Base-by-base conservation (phyloP, 176 grass and related monocot species). In the Canna indica region DNA sequence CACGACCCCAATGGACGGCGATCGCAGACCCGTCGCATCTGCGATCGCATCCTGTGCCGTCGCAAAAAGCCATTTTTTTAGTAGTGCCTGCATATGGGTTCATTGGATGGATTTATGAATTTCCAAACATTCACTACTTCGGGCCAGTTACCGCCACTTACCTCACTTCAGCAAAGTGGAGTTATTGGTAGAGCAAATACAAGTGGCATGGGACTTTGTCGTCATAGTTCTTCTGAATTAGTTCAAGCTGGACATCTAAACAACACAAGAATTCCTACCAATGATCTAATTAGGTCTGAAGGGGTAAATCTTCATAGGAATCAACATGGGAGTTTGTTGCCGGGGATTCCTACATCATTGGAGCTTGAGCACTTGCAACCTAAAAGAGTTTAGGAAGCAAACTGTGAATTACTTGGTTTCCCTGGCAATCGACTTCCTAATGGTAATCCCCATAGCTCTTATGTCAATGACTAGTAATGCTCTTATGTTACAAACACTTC, bases 301-400 rank as follows among this genome's bases (percentile, higher is more conserved):
- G 67, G 54, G 70, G 74, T 73, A 27, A 87, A 80, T 69, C 36
- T 81, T 64, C 56, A 70, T 32, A 81, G 64, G 73, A 83, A 74
- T 53, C 81, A 36, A 57, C 76, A 79, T 54, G 82, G 73, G 26
- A 82, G 56, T 36, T 58, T 85, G 42, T 45, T 68, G 62, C 84
- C 77, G 59, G 76, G 73, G 84, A 80, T n/a, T n/a, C n/a, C n/a
- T n/a, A n/a, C n/a, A n/a, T n/a, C n/a, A n/a, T n/a, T n/a, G n/a
- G n/a, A n/a, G 61, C 81, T 85, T 31, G 70, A 60, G 68, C 84
- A 71, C 61, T 46, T 83, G n/a, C 79, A 82, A 77, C 74, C 79
- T 24, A 86, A 87, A 77, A 86, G 82, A 86, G 75, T 81, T 34
- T 78, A 78, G 7, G 87, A 90, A 75, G 81, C 79, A 81, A 80